Base-by-base conservation (phyloP, 495 filamentous ascomycete genomes). In the Annulohypoxylon maeteangense region DNA sequence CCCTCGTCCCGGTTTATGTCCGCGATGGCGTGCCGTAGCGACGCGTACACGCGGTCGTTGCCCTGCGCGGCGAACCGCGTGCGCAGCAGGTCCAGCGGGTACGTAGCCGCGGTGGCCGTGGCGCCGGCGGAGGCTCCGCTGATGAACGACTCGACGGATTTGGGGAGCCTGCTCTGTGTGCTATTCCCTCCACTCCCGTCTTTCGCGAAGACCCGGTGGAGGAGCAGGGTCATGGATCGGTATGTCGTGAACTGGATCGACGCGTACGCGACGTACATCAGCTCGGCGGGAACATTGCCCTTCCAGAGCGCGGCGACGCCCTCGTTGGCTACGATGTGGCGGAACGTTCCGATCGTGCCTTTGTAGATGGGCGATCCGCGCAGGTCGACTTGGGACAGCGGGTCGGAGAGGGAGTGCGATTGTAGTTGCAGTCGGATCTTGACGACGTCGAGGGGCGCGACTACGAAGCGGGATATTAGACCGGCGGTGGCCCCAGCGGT, bases 31-130 rank as follows among this genome's bases (percentile, higher is more conserved):
- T 85, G 81, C 18, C 81, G 56, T 11, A 99, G 81, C 2, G 88
- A 91, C 7, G 80, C 53, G 80, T 99, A 98, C 2, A 98, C 86
- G 44, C 85, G 88, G 40, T 95, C 90, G n/a, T 85, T 87, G 23
- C 95, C 96, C 78, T 97, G 94, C 0, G 96, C 96, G 5, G 95
- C 95, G 80, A 99, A 99, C 1, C 95, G 90, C 31, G 95, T 99
- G 50, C 95, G 90, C 3, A 99, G 88, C 4, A 99, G 86, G 81
- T 99, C 95, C 25, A 98, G 87, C 8, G 95, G 95, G 81, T 98
- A 98, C 34, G 96, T 98, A 4, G 84, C 81, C 7, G 88, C 89
- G 0, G 96, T 98, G 22, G 96, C 93, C 27, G 87, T 76, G 7
- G 88, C 93, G 56, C 95, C 95, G 5, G 92, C 93, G 5, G 84